phyloP scores from a whole-genome alignment of 140 eudicot species.

The Oenanthe javanica region DNA sequence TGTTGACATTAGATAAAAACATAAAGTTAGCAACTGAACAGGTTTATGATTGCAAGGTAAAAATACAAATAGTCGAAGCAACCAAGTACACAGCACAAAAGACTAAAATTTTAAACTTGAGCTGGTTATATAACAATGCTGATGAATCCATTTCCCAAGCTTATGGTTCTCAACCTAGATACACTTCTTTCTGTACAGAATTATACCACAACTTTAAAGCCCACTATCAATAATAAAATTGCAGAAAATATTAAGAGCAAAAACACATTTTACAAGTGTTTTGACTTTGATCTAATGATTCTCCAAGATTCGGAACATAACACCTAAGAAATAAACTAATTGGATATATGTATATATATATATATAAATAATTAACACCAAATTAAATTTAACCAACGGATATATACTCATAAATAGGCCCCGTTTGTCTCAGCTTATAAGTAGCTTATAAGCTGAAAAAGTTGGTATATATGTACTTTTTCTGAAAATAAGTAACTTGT shows the following conservation, averaged over 20 bases:
- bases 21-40: neutral
- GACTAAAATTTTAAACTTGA: conserved; percentile 34
- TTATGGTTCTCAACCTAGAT: neutral
- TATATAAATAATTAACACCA: neutral
- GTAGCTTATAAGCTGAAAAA: no score
- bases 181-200: neutral
- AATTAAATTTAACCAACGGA: no score
- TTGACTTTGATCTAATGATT: neutral
- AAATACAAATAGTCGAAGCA: neutral
- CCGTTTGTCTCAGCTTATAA: no score
- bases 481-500: no score
- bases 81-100: neutral
- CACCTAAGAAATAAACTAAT: neutral
- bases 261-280: no score
- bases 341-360: neutral
- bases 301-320: no score
- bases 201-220: neutral
- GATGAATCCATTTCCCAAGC: conserved; percentile 37
- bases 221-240: neutral
- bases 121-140: conserved; percentile 37
- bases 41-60: neutral
- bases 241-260: neutral
- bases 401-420: no score
- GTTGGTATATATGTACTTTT: no score
- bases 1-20: conserved; percentile 6